A percentile compares a stretch with the other conserved stretches of the same genome.
phyloP scores from a whole-genome alignment of 345 rosid species.

The Arabidopsis thaliana region DNA sequence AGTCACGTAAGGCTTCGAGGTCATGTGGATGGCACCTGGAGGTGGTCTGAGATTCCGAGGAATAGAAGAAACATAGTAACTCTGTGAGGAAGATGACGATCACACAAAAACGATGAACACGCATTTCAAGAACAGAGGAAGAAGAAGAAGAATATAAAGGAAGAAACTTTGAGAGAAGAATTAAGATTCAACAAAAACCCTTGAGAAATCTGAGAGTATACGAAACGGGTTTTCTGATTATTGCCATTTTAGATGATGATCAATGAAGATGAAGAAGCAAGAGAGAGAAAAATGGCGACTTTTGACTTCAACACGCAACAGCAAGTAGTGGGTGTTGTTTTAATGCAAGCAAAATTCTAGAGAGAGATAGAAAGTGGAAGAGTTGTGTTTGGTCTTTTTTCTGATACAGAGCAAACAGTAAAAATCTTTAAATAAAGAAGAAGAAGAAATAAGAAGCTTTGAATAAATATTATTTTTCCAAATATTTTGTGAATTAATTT shows the following conservation, averaged over 20 bases:
- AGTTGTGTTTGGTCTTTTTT: conserved; percentile 32
- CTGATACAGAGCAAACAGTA: conserved; percentile 9
- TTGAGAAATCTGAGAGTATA: conserved; percentile 17
- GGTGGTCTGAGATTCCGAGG: conserved; percentile 50
- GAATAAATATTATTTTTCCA: conserved; percentile 1
- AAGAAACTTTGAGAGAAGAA: conserved; percentile 23
- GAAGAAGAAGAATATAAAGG: not conserved
- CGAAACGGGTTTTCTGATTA: conserved; percentile 30
- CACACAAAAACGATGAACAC: conserved; percentile 46
- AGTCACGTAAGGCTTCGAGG: conserved; percentile 54
- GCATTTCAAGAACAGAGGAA: conserved; percentile 51
- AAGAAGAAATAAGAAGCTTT: conserved; percentile 24
- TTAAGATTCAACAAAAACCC: conserved; percentile 4
- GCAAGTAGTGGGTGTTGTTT: conserved; percentile 42
- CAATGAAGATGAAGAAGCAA: conserved; percentile 14
- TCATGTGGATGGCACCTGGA: conserved; percentile 59
- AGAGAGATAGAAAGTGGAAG: conserved; percentile 32
- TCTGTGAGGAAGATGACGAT: conserved; percentile 47
- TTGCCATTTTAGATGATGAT: conserved; percentile 35
- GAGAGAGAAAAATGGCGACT: conserved; percentile 33
- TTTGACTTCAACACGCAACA: conserved; percentile 56
- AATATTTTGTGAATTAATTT: not conserved
- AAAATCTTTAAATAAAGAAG: not conserved
- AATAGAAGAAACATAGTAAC: conserved; percentile 43
- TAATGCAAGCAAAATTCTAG: conserved; percentile 29